phyloP scores from a whole-genome alignment of 768 basidiomycete species.

The Suillus plorans region DNA sequence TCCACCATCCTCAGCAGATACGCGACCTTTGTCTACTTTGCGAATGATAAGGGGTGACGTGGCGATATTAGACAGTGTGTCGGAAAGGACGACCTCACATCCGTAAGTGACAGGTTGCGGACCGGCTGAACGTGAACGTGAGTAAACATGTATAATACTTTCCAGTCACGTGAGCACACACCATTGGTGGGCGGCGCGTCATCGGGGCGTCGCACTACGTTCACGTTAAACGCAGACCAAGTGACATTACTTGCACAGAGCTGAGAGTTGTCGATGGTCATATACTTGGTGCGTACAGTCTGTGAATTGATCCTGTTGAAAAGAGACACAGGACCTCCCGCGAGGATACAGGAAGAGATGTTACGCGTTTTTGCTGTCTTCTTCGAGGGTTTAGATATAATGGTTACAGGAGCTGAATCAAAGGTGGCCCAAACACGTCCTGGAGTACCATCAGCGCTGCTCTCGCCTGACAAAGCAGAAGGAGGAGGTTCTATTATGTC shows the following conservation, averaged over 20 bases:
- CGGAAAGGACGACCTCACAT: constrained; percentile 82
- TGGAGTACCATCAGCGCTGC: constrained; percentile 29
- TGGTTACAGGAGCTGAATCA: constrained; percentile 88
- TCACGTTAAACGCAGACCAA: constrained; percentile 95
- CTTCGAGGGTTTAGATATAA: constrained; percentile 97
- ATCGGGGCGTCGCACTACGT: constrained; percentile 75
- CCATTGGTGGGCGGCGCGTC: constrained; percentile 60
- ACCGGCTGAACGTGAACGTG: constrained; percentile 51
- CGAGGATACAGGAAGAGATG: constrained; percentile 87
- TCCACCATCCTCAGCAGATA: constrained; percentile 85
- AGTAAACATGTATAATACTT: constrained; percentile 35
- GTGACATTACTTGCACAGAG: constrained; percentile 86
- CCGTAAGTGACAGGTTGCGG: constrained; percentile 91
- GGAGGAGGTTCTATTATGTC: constrained; percentile 79
- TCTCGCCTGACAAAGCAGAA: constrained; percentile 43
- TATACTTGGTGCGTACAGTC: constrained; percentile 95
- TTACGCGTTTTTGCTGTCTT: constrained; percentile 95
- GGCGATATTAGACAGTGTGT: constrained; percentile 80
- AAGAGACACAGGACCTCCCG: constrained; percentile 85
- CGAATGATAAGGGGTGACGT: constrained; percentile 86
- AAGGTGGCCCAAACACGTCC: constrained; percentile 89
- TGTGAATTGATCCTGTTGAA: constrained; percentile 97
- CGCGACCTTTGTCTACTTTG: constrained; percentile 88
- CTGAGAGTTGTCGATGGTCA: constrained; percentile 85
- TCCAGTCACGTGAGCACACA: constrained; percentile 57